Evolutionary conservation across 225 moss, liverwort and hornwort species (phyloP), one percentile per base, ranked within the genome.

Genomic region (Physcomitrellopsis africana): DNA sequence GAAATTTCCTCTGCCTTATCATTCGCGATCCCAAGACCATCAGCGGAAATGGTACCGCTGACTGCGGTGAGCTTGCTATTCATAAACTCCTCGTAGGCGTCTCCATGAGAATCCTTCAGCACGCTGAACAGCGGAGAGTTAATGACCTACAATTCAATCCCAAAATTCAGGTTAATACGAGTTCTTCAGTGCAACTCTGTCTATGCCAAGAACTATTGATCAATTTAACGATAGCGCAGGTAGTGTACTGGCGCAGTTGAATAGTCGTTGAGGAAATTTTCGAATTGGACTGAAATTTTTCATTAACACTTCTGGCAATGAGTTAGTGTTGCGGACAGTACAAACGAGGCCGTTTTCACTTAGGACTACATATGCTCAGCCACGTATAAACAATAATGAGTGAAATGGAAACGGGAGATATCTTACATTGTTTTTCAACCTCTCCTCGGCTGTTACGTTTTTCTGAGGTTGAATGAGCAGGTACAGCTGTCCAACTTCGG

Each of bases 401-500:
- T 7, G 43, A 49, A 22, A 19, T 56, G 19, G 52, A n/a, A 17
- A 47, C 24, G 45, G 68, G 42, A 67, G 62, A 32, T 41, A 2
- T 27, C 84, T 82, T 68, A 91, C 91, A 69, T 81, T 84, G 11
- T 76, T 89, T 54, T 80, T 82, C 18, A 89, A 73, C 61, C 93
- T 81, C 27, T 85, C 74, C 51, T 87, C 86, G 22, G 73, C 83
- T 42, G 83, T 77, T 27, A 73, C 76, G 11, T 84, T 80, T 59
- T 70, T 83, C 23, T 85, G 81, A 11, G 89, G 80, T 63, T 89
- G 87, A 22, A 91, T 86, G 70, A 91, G 82, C 66, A 93, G 68
- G 74, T 87, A 93, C 60, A 93, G 65, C 75, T 89, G 87, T 51
- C 89, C 93, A 52, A 93, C 87, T 32, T 81, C 86, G 10, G 93